Evolutionary conservation across 2,329 filamentous ascomycete genomes (phyloP), one percentile per base, ranked within the genome.

Genomic region (Pseudophaeomoniella oleicola): DNA sequence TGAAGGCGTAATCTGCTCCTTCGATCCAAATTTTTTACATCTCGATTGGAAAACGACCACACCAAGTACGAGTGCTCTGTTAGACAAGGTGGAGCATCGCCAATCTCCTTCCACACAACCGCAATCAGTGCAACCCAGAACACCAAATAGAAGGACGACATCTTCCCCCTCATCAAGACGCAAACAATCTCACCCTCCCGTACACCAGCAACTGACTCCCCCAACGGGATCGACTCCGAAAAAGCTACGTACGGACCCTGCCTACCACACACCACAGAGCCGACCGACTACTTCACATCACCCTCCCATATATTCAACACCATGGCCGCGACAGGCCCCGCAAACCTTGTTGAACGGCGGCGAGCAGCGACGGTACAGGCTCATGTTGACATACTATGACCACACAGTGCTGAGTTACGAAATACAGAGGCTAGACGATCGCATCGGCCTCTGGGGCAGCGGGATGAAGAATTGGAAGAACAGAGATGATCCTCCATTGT

Each of bases 391-490:
- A 40, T 78, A 68, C 49, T 54, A 52, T 12, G 68, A 78, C 49
- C 64, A 72, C 42, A 66, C 66, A 0, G 56, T 77, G 5, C 50
- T 76, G 54, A 71, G 63, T 40, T 79, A 76, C 53, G 74, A 78
- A 55, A 58, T 78, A 22, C 64, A 33, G 6, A 36, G 47, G 31
- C 41, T 37, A n/a, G 18, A 14, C 14, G 10, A 14, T 5, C 5
- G n/a, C 4, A 10, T 36, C 17, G 19, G 19, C n/a, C 11, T 6
- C 11, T 30, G 6, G 34, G 15, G n/a, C 11, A 27, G n/a, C n/a
- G 31, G n/a, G 31, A 32, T 6, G 14, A 13, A 13, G 14, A 32
- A 32, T 14, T 32, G 31, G 31, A 14, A 13, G 6, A 9, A 6
- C 6, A 32, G 31, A 14, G 31, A 32, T 13, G 31, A 16, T 32